Conservation (phyloP, 305 asterid genomes). For the Fraxinus dipetala region DNA sequence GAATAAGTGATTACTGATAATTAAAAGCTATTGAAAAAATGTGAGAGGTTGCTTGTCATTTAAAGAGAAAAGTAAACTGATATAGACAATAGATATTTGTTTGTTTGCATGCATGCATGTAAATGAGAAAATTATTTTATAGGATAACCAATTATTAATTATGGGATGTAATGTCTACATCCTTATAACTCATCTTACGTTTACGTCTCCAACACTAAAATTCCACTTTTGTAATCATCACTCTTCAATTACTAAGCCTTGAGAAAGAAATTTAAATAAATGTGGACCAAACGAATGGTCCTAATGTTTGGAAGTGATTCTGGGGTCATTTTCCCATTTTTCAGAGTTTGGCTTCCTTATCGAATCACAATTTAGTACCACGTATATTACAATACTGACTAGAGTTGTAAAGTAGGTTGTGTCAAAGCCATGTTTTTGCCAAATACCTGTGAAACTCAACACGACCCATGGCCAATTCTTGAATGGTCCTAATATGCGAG, state of each 20-base stretch:
- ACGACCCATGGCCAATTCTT: not conserved
- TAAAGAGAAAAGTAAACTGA: slow-evolving; percentile 14
- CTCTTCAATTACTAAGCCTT: not conserved
- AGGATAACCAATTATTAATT: not conserved
- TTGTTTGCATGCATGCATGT: not conserved
- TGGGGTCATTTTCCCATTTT: slow-evolving; percentile 25
- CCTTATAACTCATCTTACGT: not conserved
- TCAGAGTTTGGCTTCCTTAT: slow-evolving; percentile 6
- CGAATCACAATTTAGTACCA: not conserved
- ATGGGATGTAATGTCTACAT: not conserved
- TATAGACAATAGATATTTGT: slow-evolving; percentile 5
- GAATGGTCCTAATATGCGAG: slow-evolving; percentile 4
- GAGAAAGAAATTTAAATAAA: slow-evolving; percentile 4
- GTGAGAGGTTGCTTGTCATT: slow-evolving; percentile 11
- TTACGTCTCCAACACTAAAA: not conserved
- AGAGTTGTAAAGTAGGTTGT: not conserved
- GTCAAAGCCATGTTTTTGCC: not conserved
- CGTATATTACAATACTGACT: not conserved
- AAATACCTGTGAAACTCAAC: not conserved
- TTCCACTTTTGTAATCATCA: not conserved
- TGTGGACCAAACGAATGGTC: not conserved
- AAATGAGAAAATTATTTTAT: not conserved
- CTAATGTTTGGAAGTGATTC: slow-evolving; percentile 4
- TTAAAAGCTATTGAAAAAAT: not conserved
- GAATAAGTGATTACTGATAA: not conserved